Evolutionary conservation across 1,139 yeast species (phyloP).

Genomic region (Diutina pseudorugosa): DNA sequence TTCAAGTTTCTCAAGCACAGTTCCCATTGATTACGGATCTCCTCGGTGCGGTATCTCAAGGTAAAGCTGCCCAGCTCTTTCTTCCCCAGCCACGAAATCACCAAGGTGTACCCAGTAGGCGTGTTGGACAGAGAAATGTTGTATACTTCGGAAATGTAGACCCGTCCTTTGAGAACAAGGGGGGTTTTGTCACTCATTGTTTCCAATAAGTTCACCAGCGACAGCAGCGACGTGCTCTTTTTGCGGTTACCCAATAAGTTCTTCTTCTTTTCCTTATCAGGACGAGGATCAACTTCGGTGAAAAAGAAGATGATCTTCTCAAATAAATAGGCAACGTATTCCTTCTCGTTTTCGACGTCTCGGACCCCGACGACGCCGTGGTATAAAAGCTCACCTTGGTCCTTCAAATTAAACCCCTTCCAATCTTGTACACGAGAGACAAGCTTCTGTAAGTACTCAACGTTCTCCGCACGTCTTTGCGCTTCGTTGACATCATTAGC

Average conservation of each 20-base stretch:
- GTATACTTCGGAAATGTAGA: conserved; percentile 55
- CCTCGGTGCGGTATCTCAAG: conserved; percentile 59
- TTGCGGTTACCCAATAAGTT: conserved; percentile 30
- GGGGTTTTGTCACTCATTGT: conserved; percentile 17
- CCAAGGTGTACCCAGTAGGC: conserved; percentile 43
- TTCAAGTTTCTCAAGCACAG: conserved; percentile 37
- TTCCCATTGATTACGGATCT: conserved; percentile 62
- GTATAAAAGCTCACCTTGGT: conserved; percentile 76
- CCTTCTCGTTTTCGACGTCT: conserved; percentile 67
- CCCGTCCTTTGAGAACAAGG: conserved; percentile 53
- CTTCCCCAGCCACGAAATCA: conserved; percentile 69
- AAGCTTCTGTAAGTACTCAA: conserved; percentile 55
- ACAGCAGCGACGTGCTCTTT: conserved; percentile 23
- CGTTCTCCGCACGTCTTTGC: conserved; percentile 84
- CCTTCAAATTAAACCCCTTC: conserved; percentile 80
- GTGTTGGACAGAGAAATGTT: conserved; percentile 23
- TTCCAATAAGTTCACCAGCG: conserved; percentile 27
- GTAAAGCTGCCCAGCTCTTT: conserved; percentile 69
- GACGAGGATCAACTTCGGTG: conserved; percentile 23
- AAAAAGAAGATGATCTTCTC: conserved; percentile 81
- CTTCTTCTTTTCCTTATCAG: conserved; percentile 17
- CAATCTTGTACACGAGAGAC: conserved; percentile 73
- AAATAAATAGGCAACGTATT: conserved; percentile 80
- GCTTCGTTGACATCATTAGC: conserved; percentile 91
- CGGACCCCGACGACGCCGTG: conserved; percentile 70